Conservation (phyloP, 495 filamentous ascomycete genomes). For the Penicillium coffeae region DNA sequence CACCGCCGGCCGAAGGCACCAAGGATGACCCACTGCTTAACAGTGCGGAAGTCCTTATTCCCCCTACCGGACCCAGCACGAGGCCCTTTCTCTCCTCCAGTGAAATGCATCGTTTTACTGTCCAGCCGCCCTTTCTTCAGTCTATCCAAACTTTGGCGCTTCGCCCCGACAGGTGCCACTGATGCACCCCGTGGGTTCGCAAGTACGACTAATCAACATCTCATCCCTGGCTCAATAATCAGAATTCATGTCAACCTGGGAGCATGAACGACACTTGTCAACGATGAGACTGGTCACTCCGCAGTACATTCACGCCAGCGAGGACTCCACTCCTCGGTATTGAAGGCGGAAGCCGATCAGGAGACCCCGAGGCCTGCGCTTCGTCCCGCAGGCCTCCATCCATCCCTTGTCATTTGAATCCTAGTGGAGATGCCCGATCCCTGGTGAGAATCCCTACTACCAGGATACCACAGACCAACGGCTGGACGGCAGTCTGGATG, state of each 20-base stretch:
- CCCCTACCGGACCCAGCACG: conserved; percentile 13
- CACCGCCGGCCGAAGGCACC: conserved; percentile 21
- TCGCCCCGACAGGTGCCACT: no score
- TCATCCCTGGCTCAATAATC: no score
- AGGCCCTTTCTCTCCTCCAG: conserved; percentile 5
- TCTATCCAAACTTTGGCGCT: conserved; percentile 8
- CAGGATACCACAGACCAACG: conserved; percentile 10
- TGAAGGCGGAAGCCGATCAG: neutral
- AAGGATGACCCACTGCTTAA: conserved; percentile 12
- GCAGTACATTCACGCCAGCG: no score
- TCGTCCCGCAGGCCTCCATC: conserved; percentile 5
- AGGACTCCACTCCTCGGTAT: neutral
- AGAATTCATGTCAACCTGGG: no score
- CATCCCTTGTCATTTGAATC: conserved; percentile 5
- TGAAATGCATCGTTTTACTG: neutral
- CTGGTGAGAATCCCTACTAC: conserved; percentile 20
- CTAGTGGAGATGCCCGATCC: neutral
- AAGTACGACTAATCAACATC: no score
- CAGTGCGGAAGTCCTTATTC: conserved; percentile 17
- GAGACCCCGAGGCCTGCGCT: neutral
- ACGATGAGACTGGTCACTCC: conserved; percentile 1
- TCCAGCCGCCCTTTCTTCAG: conserved; percentile 12
- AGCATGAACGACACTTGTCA: no score
- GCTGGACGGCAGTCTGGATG: conserved; percentile 2
- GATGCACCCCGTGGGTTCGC: no score